Evolutionary conservation across 495 filamentous ascomycete genomes (phyloP).

Genomic region (Neurospora sublineolata): DNA sequence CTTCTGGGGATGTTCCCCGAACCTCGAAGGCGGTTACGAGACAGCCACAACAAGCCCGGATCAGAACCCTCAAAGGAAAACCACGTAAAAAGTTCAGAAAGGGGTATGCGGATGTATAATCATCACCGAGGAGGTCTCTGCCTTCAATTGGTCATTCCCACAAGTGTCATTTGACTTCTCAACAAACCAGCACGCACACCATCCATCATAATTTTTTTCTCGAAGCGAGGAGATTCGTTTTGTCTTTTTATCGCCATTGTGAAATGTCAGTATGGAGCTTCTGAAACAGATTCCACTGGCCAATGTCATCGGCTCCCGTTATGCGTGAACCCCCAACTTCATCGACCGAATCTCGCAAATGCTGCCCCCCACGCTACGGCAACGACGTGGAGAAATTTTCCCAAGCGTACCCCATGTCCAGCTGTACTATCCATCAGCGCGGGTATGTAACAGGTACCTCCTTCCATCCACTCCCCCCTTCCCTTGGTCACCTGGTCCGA

Average conservation of each 20-base stretch:
- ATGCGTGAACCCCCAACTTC: background rate
- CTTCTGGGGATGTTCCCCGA: background rate
- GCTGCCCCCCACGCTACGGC: background rate
- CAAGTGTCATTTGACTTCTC: background rate
- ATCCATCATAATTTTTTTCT: background rate
- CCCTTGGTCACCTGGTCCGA: background rate
- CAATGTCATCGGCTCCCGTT: background rate
- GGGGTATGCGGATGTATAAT: background rate
- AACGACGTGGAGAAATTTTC: background rate
- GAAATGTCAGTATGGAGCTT: background rate
- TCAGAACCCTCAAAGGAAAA: background rate
- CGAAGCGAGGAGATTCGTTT: background rate
- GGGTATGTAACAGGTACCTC: background rate
- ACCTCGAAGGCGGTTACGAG: background rate
- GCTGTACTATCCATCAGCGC: background rate
- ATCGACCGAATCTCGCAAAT: background rate
- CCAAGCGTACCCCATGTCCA: background rate
- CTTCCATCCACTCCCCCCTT: background rate
- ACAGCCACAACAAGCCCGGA: background rate
- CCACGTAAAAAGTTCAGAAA: background rate
- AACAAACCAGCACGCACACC: background rate
- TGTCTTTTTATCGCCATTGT: background rate
- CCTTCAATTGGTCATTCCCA: background rate
- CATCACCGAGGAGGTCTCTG: background rate
- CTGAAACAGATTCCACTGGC: background rate